phyloP scores from a whole-genome alignment of 140 eudicot species.

The Anethum foeniculum region DNA sequence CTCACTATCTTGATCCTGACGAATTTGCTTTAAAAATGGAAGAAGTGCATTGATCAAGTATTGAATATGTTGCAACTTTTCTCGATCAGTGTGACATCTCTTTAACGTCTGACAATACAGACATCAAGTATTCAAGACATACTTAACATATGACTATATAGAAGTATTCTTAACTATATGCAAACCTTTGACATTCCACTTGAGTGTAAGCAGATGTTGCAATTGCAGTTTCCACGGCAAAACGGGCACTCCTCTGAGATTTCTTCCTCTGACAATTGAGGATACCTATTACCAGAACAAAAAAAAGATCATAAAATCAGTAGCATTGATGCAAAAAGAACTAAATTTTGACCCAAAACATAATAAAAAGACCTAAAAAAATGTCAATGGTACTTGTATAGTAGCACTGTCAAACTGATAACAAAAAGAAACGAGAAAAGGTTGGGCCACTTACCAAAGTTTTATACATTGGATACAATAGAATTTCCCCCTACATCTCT shows the following conservation, averaged over 20 bases:
- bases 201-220: constrained; percentile 75
- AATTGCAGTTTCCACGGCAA: constrained; percentile 84
- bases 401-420: not conserved
- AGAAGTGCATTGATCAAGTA: constrained; percentile 49
- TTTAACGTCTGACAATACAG: constrained; percentile 37
- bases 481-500: constrained; percentile 39
- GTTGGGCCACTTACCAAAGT: constrained; percentile 41
- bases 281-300: constrained; percentile 48
- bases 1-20: constrained; percentile 64
- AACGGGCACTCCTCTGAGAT: constrained; percentile 65
- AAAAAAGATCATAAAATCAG: constrained; percentile 10
- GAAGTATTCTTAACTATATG: not conserved
- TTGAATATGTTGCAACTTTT: constrained; percentile 57
- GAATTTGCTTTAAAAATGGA: constrained; percentile 52
- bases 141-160: not conserved
- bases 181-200: constrained; percentile 46
- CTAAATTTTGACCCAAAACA: not conserved
- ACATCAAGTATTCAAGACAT: constrained; percentile 1
- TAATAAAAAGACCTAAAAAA: not conserved
- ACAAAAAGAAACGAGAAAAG: not conserved
- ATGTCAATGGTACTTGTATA: not conserved
- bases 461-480: constrained; percentile 72
- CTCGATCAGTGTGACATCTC: constrained; percentile 33
- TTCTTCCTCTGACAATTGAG: constrained; percentile 58
- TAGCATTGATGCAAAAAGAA: not conserved